Base-by-base conservation (phyloP, 2,329 filamentous ascomycete genomes). In the Aureobasidium sp. region DNA sequence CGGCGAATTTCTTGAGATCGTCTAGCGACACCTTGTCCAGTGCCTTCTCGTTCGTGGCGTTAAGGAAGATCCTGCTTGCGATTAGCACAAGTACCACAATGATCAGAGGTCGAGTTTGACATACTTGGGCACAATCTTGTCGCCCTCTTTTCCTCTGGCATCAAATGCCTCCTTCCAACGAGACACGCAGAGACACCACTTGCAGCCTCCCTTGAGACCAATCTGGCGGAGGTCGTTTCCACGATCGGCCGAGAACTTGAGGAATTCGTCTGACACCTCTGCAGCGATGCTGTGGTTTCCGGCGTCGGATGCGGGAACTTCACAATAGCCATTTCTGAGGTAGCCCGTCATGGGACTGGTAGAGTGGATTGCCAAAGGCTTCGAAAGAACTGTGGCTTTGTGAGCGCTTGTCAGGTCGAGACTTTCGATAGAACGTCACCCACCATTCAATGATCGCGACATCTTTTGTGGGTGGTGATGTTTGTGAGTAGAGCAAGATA, bases 201-300 rank as follows among this genome's bases (percentile, higher is more conserved):
- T 83, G 68, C 83, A 85, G 8, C 84, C 84, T 14, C 75, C 80
- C 22, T 76, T 81, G 61, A 87, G 76, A 3, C 84, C 84, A 22
- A 78, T 77, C 5, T 71, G 67, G 27, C 82, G 78, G 37, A 87
- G 74, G 67, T 87, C 81, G 68, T 87, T 87, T 42, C 84, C 84
- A 41, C 78, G 77, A 5, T 77, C 75, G 20, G 84, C 82, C 36
- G 79, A 79, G 74, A 83, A 87, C 68, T 86, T 82, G 37, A 87
- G 81, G 70, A 87, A 87, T 66, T 83, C 80, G 63, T 84, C 78
- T 9, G 81, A 84, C 1, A 87, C 74, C 31, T 83, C 78, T 57
- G 72, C 76, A n/a, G 84, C 84, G 27, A 87, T 75, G 29, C 80
- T 79, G 69, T 87, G 84, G 70, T 86, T 86, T 25, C 84, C 84